Base-by-base conservation (phyloP, 257 asterid genomes). In the Osmanthus fragrans region DNA sequence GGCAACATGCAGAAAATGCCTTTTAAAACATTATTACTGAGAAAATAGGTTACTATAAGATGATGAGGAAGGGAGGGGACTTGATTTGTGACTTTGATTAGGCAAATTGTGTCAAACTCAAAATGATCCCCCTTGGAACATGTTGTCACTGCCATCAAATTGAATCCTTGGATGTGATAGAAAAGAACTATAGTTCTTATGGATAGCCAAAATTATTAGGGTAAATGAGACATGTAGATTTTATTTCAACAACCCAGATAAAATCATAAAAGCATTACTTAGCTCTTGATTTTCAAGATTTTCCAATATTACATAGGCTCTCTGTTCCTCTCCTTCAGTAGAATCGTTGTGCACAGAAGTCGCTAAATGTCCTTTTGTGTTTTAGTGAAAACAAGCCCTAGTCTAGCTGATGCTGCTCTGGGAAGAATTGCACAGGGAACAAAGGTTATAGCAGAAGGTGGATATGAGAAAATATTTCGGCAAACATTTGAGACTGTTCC, bases 381-480 rank as follows among this genome's bases (percentile, higher is more conserved):
- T 75, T 40, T 78, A 96, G 99, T 96, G 90, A 96, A 96, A 91
- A 96, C 99, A 67, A 91, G 96, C 76, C 99, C 98, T 33, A 96
- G 98, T 82, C 74, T 96, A 82, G 84, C 98, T 34, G 98, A 94
- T 88, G 97, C 99, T 68, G 97, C 99, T 56, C 83, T 94, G 69
- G 98, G 98, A 83, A 92, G 99, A 89, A 92, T 96, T 73, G 98
- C 97, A 3, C 99, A 91, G 83, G 97, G 97, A 76, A 92, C 99
- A 72, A 96, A 96, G 87, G 92, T 94, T 78, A 79, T 96, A 76
- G 97, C 98, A 54, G 99, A 96, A 91, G 98, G 99, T 56, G 99
- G 99, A 58, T 92, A 96, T 79, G 99, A 94, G 72, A 96, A 96
- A 81, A 87, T 96, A 85, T 96, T 96, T 77, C 89, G 85, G 71